These are phyloP conservation scores for Beauveria bassiana DNA, from an alignment of 2,329 filamentous ascomycete species.

Conservation along the genomic window DNA sequence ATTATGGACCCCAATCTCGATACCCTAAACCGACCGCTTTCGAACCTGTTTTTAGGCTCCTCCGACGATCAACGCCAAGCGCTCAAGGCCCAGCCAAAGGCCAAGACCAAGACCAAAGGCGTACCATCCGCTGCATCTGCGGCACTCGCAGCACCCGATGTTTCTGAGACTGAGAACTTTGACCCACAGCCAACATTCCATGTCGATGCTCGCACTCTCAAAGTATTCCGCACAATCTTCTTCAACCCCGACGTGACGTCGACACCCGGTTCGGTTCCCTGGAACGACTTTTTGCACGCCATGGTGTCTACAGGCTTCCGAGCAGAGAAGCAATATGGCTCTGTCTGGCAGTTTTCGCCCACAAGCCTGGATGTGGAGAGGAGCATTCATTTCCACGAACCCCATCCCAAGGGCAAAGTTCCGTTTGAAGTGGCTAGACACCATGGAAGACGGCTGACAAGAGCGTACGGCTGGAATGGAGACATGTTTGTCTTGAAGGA, in stretches of 20 bases:
- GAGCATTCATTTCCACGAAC: constrained; percentile 54
- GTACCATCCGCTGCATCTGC: neutral
- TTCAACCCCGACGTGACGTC: constrained; percentile 26
- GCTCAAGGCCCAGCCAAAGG: neutral
- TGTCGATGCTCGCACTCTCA: constrained; percentile 26
- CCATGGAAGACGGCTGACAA: constrained; percentile 39
- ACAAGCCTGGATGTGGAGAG: constrained; percentile 31
- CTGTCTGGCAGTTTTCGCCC: constrained; percentile 51
- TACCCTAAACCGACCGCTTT: constrained; percentile 18
- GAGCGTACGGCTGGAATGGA: constrained; percentile 43
- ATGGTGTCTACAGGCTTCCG: constrained; percentile 43
- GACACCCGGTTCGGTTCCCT: constrained; percentile 39
- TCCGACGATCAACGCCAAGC: neutral
- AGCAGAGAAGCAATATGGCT: constrained; percentile 51
- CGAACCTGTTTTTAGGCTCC: constrained; percentile 13
- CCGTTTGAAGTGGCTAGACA: constrained; percentile 36
- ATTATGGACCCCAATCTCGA: neutral
- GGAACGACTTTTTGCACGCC: constrained; percentile 47
- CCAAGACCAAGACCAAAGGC: neutral
- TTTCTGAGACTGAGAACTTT: neutral
- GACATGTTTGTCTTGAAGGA: constrained; percentile 31
- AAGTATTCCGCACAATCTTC: constrained; percentile 35
- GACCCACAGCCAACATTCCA: constrained; percentile 11
- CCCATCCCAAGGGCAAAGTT: constrained; percentile 47
- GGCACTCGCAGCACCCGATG: neutral